Percentiles rank a stretch among this genome's conserved stretches.
These are phyloP conservation scores for Xylaria palmicola DNA, from an alignment of 495 filamentous ascomycete genomes.

Conservation along the genomic window DNA sequence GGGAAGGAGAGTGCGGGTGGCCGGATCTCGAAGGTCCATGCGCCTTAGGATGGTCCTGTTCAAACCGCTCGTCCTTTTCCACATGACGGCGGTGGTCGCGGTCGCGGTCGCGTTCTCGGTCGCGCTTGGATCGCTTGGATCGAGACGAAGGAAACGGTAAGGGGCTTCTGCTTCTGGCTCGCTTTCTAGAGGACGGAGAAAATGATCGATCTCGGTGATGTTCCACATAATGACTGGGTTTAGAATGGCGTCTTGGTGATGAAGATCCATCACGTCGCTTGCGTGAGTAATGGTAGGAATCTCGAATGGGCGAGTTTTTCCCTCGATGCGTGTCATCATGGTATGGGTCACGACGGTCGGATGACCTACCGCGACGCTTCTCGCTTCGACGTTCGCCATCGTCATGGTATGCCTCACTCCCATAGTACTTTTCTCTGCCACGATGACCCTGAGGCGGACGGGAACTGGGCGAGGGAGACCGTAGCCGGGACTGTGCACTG, in stretches of 20 bases:
- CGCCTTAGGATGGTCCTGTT: slow-evolving; percentile 20
- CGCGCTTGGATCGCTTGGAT: slow-evolving; percentile 29
- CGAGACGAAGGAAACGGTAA: slow-evolving; percentile 25
- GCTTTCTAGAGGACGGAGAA: slow-evolving; percentile 31
- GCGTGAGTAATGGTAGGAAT: slow-evolving; percentile 15
- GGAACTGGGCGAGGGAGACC: slow-evolving; percentile 26
- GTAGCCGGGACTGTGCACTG: slow-evolving; percentile 24
- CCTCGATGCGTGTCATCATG: slow-evolving; percentile 21
- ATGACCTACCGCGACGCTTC: slow-evolving; percentile 26
- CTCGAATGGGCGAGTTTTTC: slow-evolving; percentile 20
- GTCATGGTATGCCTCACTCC: slow-evolving; percentile 19
- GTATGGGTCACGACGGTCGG: slow-evolving; percentile 16
- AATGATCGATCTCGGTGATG: slow-evolving; percentile 27
- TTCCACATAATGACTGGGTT: slow-evolving; percentile 20
- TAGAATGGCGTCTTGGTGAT: slow-evolving; percentile 26
- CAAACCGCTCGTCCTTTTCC: slow-evolving; percentile 23
- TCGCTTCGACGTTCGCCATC: slow-evolving; percentile 21
- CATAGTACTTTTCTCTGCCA: slow-evolving; percentile 18
- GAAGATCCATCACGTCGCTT: slow-evolving; percentile 25
- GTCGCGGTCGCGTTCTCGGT: slow-evolving; percentile 31
- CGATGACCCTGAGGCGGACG: slow-evolving; percentile 19
- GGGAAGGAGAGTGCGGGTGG: slow-evolving; percentile 15
- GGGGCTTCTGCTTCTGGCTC: slow-evolving; percentile 29
- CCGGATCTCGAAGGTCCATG: slow-evolving; percentile 15
- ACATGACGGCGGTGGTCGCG: slow-evolving; percentile 29